phyloP scores from a whole-genome alignment of 176 grass and related monocot genomes.

The Triticum aestivum region DNA sequence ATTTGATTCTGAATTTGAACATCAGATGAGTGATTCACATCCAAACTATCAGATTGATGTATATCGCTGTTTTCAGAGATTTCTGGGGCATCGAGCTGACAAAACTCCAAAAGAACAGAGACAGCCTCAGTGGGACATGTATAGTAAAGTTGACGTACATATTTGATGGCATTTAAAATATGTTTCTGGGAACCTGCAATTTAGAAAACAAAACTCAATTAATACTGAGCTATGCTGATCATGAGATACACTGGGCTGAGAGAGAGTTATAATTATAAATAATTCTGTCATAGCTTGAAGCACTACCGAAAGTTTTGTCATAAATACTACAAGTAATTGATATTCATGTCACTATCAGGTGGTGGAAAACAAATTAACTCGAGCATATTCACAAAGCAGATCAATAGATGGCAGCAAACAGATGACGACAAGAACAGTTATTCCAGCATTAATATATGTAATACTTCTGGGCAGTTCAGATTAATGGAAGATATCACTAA shows the following conservation, averaged over 20 bases:
- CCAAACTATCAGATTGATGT: constrained; percentile 38
- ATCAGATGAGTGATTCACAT: constrained; percentile 30
- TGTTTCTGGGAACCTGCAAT: constrained; percentile 65
- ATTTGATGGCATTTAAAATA: constrained; percentile 48
- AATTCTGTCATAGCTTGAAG: background rate
- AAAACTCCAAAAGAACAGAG: constrained; percentile 70
- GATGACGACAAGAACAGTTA: constrained; percentile 2
- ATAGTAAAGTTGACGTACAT: constrained; percentile 54
- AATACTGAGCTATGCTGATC: constrained; percentile 4
- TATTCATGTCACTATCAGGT: constrained; percentile 13
- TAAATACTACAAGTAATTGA: background rate
- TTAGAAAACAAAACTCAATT: constrained; percentile 1
- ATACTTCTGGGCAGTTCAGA: background rate
- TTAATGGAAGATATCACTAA: constrained; percentile 1
- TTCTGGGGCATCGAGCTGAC: constrained; percentile 44
- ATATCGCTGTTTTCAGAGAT: constrained; percentile 35
- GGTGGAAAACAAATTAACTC: constrained; percentile 28
- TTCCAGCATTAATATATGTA: background rate
- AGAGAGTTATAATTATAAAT: background rate
- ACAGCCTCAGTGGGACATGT: constrained; percentile 63
- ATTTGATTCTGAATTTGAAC: constrained; percentile 24
- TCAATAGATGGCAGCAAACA: constrained; percentile 5
- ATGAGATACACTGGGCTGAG: background rate
- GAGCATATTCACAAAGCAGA: constrained; percentile 22
- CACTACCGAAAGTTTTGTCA: background rate